phyloP scores from a whole-genome alignment of 2,329 filamentous ascomycete species.

The Diaporthe vexans region DNA sequence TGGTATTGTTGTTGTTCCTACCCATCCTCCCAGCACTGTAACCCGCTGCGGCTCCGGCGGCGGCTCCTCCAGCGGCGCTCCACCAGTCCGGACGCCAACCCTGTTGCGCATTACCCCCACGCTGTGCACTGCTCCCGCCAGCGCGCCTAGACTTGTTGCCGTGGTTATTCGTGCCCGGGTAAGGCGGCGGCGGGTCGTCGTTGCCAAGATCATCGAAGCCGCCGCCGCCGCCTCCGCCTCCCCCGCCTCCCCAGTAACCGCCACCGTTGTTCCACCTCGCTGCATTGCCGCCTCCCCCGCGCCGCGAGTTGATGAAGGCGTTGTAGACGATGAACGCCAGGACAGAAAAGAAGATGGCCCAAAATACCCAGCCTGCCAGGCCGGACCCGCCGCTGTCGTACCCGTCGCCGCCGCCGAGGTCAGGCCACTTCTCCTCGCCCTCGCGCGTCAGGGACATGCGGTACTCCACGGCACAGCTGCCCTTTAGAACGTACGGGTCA shows the following conservation, averaged over 20 bases:
- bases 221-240: conserved; percentile 55
- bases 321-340: conserved; percentile 73
- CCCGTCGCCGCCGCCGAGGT: conserved; percentile 58
- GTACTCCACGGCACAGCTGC: conserved; percentile 95
- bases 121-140: conserved; percentile 42
- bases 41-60: conserved; percentile 74
- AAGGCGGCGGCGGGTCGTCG: conserved; percentile 68
- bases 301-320: conserved; percentile 55
- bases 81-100: conserved; percentile 83
- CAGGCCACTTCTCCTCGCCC: conserved; percentile 80
- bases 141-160: conserved; percentile 5
- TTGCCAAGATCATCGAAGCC: conserved; percentile 48
- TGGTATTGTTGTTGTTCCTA: conserved; percentile 56
- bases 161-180: conserved; percentile 57
- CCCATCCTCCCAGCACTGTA: conserved; percentile 71
- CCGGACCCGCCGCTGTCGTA: conserved; percentile 48
- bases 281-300: conserved; percentile 36
- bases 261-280: conserved; percentile 55
- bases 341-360: conserved; percentile 72
- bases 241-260: conserved; percentile 59
- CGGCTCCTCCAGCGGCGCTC: conserved; percentile 70
- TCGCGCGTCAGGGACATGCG: conserved; percentile 81
- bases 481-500: conserved; percentile 89
- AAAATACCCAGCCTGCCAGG: conserved; percentile 66
- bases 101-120: conserved; percentile 50